These are phyloP conservation scores for Trametes maxima DNA, from an alignment of 768 basidiomycete genomes.

Conservation along the genomic window DNA sequence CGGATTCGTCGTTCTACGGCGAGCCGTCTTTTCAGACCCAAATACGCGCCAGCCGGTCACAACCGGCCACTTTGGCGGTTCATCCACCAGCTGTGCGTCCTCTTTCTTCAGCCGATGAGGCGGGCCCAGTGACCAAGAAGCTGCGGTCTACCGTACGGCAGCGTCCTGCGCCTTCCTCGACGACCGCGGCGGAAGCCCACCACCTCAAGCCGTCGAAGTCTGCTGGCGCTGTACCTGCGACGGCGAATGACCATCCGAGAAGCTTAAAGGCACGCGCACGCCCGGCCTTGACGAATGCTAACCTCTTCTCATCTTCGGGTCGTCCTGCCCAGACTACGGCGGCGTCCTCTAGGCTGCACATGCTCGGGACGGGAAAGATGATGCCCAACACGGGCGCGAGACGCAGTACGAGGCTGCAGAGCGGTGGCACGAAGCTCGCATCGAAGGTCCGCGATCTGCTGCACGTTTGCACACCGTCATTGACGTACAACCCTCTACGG, in stretches of 20 bases:
- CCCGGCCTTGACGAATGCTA: conserved; percentile 86
- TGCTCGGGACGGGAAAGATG: conserved; percentile 36
- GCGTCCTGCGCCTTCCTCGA: conserved; percentile 47
- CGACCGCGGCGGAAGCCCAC: conserved; percentile 27
- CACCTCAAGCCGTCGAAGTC: conserved; percentile 57
- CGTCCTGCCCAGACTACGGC: conserved; percentile 72
- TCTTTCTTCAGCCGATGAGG: conserved; percentile 82
- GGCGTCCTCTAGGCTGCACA: conserved; percentile 61
- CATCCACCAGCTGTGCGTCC: conserved; percentile 63
- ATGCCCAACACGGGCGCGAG: conserved; percentile 54
- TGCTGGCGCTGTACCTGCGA: conserved; percentile 37
- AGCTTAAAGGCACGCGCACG: conserved; percentile 80
- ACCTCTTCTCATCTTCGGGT: conserved; percentile 85
- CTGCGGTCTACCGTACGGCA: conserved; percentile 62
- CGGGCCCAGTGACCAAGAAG: conserved; percentile 76
- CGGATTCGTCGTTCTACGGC: conserved; percentile 55
- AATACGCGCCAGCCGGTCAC: conserved; percentile 32
- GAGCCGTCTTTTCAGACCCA: conserved; percentile 60
- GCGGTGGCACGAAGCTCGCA: conserved; percentile 48
- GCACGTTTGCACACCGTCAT: neutral
- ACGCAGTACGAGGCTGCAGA: conserved; percentile 73
- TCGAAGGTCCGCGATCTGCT: conserved; percentile 52
- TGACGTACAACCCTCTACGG: conserved; percentile 23
- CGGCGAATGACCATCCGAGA: conserved; percentile 70
- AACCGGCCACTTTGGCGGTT: conserved; percentile 36